phyloP scores from a whole-genome alignment of 2,329 filamentous ascomycete species.

The Microdochium bolleyi region DNA sequence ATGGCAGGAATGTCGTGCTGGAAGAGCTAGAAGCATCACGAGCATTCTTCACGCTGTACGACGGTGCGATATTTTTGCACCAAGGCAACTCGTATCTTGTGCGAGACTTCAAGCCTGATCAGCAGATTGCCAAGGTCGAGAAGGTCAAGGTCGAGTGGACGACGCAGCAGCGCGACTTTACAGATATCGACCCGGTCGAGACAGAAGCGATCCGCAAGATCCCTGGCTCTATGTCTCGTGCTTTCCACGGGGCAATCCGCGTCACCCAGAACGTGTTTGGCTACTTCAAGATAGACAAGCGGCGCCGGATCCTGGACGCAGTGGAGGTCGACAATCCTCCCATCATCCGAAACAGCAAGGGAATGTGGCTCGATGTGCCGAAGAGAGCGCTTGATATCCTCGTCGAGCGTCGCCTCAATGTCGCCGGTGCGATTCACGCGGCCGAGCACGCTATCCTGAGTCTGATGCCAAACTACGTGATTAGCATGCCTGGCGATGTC shows the following conservation, averaged over 20 bases:
- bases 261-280: constrained; percentile 88
- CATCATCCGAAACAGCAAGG: constrained; percentile 75
- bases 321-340: constrained; percentile 91
- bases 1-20: constrained; percentile 74
- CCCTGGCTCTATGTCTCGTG: constrained; percentile 50
- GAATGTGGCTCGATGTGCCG: constrained; percentile 94
- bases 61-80: constrained; percentile 93
- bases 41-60: constrained; percentile 94
- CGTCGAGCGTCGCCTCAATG: constrained; percentile 61
- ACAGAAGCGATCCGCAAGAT: constrained; percentile 81
- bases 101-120: constrained; percentile 76
- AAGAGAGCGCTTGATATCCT: constrained; percentile 72
- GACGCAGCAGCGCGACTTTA: constrained; percentile 86
- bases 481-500: constrained; percentile 84
- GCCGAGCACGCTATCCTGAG: constrained; percentile 87
- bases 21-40: constrained; percentile 94
- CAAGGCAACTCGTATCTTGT: constrained; percentile 92
- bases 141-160: constrained; percentile 91
- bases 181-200: constrained; percentile 87
- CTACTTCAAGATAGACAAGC: constrained; percentile 94
- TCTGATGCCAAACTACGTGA: constrained; percentile 83
- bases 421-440: constrained; percentile 86
- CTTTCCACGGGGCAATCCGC: constrained; percentile 80
- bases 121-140: constrained; percentile 78
- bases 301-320: constrained; percentile 78